phyloP scores from a whole-genome alignment of 305 asterid genomes.

The Andrographis paniculata region DNA sequence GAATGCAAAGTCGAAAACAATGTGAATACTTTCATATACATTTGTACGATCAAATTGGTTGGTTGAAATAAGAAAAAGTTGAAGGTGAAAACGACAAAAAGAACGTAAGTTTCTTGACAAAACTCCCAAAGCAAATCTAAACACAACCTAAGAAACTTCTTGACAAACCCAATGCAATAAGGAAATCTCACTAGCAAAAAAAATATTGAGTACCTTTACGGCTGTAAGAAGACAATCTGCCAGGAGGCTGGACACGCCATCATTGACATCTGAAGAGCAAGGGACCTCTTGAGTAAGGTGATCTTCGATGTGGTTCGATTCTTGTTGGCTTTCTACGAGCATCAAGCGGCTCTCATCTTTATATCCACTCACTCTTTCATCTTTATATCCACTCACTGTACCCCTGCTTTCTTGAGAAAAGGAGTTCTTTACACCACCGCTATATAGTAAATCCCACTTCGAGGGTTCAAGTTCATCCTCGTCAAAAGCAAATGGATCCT shows the following conservation, averaged over 20 bases:
- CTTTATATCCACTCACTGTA: slow-evolving; percentile 22
- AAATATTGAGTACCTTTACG: slow-evolving; percentile 49
- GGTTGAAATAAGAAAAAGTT: no score
- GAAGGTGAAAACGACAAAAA: no score
- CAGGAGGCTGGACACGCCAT: slow-evolving; percentile 49
- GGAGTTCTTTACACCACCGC: slow-evolving; percentile 34
- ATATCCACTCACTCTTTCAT: slow-evolving; percentile 19
- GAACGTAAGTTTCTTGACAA: no score
- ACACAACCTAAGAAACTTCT: no score
- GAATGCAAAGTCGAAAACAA: no score
- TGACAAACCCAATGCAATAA: background rate
- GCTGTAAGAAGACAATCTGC: slow-evolving; percentile 85
- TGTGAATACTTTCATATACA: no score
- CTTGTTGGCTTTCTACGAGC: slow-evolving; percentile 41
- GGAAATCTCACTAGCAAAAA: background rate
- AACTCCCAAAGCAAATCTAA: no score
- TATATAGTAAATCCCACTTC: slow-evolving; percentile 77
- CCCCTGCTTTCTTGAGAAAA: slow-evolving; percentile 31
- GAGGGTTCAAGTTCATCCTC: slow-evolving; percentile 63
- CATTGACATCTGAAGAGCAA: slow-evolving; percentile 41
- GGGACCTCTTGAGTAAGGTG: slow-evolving; percentile 43
- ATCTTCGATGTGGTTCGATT: slow-evolving; percentile 33
- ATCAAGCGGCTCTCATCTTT: slow-evolving; percentile 26
- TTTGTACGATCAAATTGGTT: no score
- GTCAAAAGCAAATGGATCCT: slow-evolving; percentile 86